Conservation (phyloP, 352 stramenopile species). For the Pythium aristosporum region DNA sequence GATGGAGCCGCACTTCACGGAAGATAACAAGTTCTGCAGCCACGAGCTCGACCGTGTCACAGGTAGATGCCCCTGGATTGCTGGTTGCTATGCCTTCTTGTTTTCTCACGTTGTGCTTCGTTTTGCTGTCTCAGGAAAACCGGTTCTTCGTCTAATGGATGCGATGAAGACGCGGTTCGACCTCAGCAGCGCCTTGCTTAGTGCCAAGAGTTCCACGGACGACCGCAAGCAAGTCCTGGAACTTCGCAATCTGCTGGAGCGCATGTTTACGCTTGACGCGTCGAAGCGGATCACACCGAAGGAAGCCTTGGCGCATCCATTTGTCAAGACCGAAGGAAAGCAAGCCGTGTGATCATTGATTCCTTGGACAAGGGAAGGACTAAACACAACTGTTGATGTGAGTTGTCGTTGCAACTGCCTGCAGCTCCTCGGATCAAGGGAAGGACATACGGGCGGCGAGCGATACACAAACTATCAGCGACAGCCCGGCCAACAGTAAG, state of each 20-base stretch:
- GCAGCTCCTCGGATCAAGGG: constrained; percentile 1
- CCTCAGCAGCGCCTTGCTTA: constrained; percentile 33
- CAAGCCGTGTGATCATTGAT: constrained; percentile 11
- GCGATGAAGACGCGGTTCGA: constrained; percentile 45
- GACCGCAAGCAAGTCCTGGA: constrained; percentile 43
- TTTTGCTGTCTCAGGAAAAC: constrained; percentile 28
- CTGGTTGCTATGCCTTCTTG: background rate
- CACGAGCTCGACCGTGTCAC: constrained; percentile 80
- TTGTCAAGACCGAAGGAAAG: constrained; percentile 39
- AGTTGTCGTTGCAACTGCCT: constrained; percentile 11
- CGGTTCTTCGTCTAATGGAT: constrained; percentile 44
- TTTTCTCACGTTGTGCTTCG: constrained; percentile 1
- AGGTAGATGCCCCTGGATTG: constrained; percentile 31
- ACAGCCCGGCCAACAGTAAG: constrained; percentile 3
- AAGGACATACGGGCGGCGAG: background rate
- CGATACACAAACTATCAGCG: background rate
- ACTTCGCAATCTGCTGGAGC: constrained; percentile 59
- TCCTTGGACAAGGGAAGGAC: background rate
- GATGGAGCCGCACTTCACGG: constrained; percentile 87
- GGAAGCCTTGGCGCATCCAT: constrained; percentile 64
- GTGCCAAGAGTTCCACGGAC: constrained; percentile 40
- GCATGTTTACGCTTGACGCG: constrained; percentile 63
- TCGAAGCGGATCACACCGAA: constrained; percentile 49
- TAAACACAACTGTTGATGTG: constrained; percentile 17
- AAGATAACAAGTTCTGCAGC: constrained; percentile 85